Base-by-base conservation (phyloP, 305 asterid species). In the Withania somnifera region DNA sequence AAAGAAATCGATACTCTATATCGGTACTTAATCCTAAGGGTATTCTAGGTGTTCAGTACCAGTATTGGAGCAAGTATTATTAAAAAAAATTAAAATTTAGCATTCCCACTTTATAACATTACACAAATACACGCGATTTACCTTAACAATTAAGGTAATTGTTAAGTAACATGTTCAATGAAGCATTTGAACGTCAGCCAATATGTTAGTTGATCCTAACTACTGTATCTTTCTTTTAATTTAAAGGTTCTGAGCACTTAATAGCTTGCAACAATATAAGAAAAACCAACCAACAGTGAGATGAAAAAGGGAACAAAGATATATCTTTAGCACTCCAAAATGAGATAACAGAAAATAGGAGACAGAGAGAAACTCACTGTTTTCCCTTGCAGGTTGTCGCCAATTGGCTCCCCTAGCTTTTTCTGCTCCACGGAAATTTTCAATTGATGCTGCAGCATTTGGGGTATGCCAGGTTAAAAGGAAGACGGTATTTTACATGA, bases 331-430 rank as follows among this genome's bases (percentile, higher is more conserved):
- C 19, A 11, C 32, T 11, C 53, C 34, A 68, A 38, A 60, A 38
- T 68, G 77, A 68, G 75, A 52, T 47, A 50, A 82, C 52, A 51
- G 32, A 68, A 28, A 13, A 77, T 51, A 83, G 79, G 50, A 87
- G 80, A 7, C 14, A 24, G 63, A 77, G 53, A 19, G 26, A 69
- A 87, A 85, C 87, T 89, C 84, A 94, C 99, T 69, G 92, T 96
- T 90, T 96, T 96, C 17, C 99, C 99, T 42, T 86, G 89, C 87
- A 96, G 83, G 26, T 93, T 94, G 84, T 93, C 98, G 67, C 98
- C 99, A 85, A 42, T 60, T 81, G 99, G 99, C 75, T 84, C 92
- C 84, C 99, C 99, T 22, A 96, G 92, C 85, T 60, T 89, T 84
- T 78, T 93, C 88, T 91, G 87, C 84, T 85, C 90, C 79, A 96